These are phyloP conservation scores for Pichia ethanolica DNA, from an alignment of 805 yeast species.

Conservation along the genomic window DNA sequence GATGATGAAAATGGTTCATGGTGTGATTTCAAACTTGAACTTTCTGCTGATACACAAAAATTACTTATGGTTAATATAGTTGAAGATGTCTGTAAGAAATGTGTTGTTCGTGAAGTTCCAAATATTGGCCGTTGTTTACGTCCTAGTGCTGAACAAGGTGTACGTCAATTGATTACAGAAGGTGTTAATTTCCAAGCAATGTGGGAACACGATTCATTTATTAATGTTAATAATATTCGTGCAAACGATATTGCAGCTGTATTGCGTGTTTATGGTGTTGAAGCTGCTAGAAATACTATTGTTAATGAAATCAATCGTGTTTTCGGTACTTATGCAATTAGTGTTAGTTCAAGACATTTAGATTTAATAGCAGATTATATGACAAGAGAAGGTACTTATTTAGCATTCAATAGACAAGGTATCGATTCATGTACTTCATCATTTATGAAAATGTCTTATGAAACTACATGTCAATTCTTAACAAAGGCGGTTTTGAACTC, in stretches of 20 bases:
- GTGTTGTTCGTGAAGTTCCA: conserved; percentile 89
- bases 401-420: conserved; percentile 98
- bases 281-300: conserved; percentile 97
- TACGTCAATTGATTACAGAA: conserved; percentile 82
- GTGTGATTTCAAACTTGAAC: conserved; percentile 85
- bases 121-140: conserved; percentile 88
- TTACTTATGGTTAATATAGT: conserved; percentile 94
- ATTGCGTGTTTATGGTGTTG: conserved; percentile 89
- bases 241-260: conserved; percentile 94
- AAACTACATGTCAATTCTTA: conserved; percentile 94
- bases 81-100: conserved; percentile 82
- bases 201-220: conserved; percentile 96
- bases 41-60: conserved; percentile 82
- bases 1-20: conserved; percentile 85
- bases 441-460: conserved; percentile 97
- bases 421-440: conserved; percentile 93
- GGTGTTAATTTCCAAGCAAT: conserved; percentile 96
- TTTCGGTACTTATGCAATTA: conserved; percentile 91
- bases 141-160: conserved; percentile 63
- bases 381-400: conserved; percentile 97
- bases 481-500: conserved; percentile 94
- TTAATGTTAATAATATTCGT: conserved; percentile 80
- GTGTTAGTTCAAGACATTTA: conserved; percentile 88
- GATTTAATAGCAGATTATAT: conserved; percentile 97
- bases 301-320: conserved; percentile 94